A percentile compares a stretch with the other conserved stretches of the same genome.
Evolutionary conservation across 441 rosid genomes (phyloP).

Genomic region (Sinapis alba): DNA sequence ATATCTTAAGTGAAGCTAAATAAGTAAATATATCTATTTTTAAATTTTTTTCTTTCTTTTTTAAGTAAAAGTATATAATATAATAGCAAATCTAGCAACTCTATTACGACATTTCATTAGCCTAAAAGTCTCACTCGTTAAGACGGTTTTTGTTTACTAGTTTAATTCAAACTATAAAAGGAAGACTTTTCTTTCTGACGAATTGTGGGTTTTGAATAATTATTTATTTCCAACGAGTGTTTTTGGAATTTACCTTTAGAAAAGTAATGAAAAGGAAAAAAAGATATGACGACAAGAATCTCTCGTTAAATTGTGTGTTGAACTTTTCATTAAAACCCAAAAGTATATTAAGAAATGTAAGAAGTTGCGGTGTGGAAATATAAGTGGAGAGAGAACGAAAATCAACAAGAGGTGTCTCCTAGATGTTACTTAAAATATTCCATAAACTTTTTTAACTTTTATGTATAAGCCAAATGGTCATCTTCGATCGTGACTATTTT

Average conservation of each 20-base stretch:
- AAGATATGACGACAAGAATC: slow-evolving; percentile 26
- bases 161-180: neutral
- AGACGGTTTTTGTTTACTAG: neutral
- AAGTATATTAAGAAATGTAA: neutral
- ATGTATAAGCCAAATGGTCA: slow-evolving; percentile 8
- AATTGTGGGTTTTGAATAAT: neutral
- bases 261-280: slow-evolving; percentile 1
- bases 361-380: neutral
- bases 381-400: neutral
- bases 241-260: neutral
- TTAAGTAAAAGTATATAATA: neutral
- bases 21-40: too few relatives aligned
- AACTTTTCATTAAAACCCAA: neutral
- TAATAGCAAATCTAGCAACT: neutral
- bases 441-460: slow-evolving; percentile 9
- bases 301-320: slow-evolving; percentile 15
- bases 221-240: slow-evolving; percentile 12
- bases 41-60: too few relatives aligned
- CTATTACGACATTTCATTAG: neutral
- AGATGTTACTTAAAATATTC: neutral
- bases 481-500: neutral
- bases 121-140: neutral
- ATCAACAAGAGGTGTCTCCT: neutral
- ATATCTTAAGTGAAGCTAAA: neutral
- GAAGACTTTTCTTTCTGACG: neutral